Evolutionary conservation across 176 grass and related monocot species (phyloP), one percentile per base, ranked within the genome.

Genomic region (Guadua angustifolia): DNA sequence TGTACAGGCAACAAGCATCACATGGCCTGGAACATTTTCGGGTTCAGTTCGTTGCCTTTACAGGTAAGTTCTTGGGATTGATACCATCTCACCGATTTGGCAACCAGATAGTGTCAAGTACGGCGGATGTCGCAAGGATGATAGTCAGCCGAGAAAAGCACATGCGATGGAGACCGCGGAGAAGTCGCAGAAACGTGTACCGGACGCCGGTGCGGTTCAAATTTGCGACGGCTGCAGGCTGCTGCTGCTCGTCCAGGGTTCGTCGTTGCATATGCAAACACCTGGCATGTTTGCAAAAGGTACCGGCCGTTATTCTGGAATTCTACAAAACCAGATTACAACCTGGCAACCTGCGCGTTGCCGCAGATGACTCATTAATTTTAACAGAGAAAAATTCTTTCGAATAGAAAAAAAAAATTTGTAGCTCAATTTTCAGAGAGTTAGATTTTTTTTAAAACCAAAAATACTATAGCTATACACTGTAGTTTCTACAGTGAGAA

Each of bases 251-350:
- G 92, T 60, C 92, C 90, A 0, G 90, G 88, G 42, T 92, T 94
- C 92, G 94, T 74, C 92, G 94, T 92, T 9, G 86, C 94, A 19
- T 92, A 90, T 6, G 94, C 87, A 82, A 97, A 94, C 22, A 83
- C 86, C 94, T 94, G 84, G 74, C 55, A 77, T 47, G 55, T 60
- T 64, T 74, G 14, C 42, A 45, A 13, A 58, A 87, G 11, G 61
- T 0, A 22, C 17, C 36, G 73, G 75, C 21, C 57, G 39, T 84
- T 61, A 84, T 19, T 66, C 55, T 51, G 46, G 5, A 9, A 22
- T 47, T 13, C 35, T 25, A 17, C 9, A 29, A 29, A 29, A 29
- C 29, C 1, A 1, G 29, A 29, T 29, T 29, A 29, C 0, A 29
- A 29, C 29, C 29, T 1, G 29, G 1, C 0, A 29, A 29, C 29